Conservation (phyloP, 2,329 filamentous ascomycete genomes). For the Raffaelea ambrosiae region DNA sequence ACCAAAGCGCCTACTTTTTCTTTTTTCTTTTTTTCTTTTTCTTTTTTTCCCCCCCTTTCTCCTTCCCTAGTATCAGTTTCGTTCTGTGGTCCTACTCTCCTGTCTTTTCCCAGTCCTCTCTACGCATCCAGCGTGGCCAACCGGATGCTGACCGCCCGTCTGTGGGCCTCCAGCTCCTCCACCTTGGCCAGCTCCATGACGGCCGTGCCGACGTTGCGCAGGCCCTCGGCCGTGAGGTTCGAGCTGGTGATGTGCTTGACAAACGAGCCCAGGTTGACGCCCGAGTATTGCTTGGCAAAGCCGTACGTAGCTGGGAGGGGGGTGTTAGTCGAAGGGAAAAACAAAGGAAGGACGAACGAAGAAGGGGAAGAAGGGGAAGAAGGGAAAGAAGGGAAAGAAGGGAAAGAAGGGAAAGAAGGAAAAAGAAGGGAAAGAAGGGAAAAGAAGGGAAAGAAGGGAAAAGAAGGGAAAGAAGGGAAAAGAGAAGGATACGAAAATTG, state of each 20-base stretch:
- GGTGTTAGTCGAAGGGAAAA: not conserved
- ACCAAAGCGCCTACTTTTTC: no score
- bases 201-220: constrained; percentile 75
- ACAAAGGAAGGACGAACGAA: not conserved
- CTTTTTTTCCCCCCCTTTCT: no score
- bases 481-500: not conserved
- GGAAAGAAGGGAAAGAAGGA: not conserved
- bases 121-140: constrained; percentile 30
- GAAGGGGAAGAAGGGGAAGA: not conserved
- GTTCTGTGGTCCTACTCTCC: not conserved
- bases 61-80: no score
- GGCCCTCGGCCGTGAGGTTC: constrained; percentile 75
- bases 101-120: not conserved
- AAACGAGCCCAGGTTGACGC: constrained; percentile 92
- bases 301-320: constrained; percentile 78
- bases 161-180: constrained; percentile 90
- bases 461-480: not conserved
- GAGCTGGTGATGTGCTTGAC: constrained; percentile 97
- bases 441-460: not conserved
- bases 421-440: not conserved
- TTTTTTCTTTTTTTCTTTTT: no score
- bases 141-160: constrained; percentile 78
- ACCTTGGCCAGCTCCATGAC: constrained; percentile 95
- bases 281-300: constrained; percentile 96
- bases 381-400: not conserved